Evolutionary conservation across 106 monocot genomes (phyloP), one percentile per base, ranked within the genome.

Genomic region (Allium sativum): DNA sequence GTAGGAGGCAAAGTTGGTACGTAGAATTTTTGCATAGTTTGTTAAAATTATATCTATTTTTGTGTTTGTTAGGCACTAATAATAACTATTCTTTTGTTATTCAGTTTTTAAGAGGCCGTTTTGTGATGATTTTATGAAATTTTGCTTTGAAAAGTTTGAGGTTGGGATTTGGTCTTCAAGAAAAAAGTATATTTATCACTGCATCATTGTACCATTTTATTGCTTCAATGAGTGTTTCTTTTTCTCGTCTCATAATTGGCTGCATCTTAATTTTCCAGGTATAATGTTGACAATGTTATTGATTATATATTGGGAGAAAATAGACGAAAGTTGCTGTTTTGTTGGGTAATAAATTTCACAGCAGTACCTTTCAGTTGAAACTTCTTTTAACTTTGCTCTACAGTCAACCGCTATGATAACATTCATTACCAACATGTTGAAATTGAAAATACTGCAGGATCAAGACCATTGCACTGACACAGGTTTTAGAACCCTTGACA

Each of bases 81-180:
- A 31, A 31, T 31, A 2, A 31, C 31, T 31, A 31, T 65, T 2
- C 58, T 84, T 69, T n/a, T n/a, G n/a, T 66, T 7, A 56, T 61
- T 18, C 77, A 86, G 86, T 90, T 74, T 90, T 81, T 44, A 95
- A 79, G 68, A 90, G 94, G 65, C 94, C 86, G 18, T 95, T 79
- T 66, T 95, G 83, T 59, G 81, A 86, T 21, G 86, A 86, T 68
- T 95, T 95, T 74, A 43, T 95, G 59, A 74, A 76, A 40, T 95
- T 86, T 58, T 90, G 94, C 76, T 95, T 90, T 68, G 67, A 84
- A 54, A 74, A 55, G n/a, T 95, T 95, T 79, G 69, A 78, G 45
- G 55, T 95, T 16, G 94, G 86, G 21, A 45, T 95, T 11, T 95
- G 94, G 94, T 90, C 94, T 41, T 95, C 94, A 7, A 76, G 90